Percentiles rank a stretch among this genome's conserved stretches.
These are phyloP conservation scores for Staphylotrichum longicolle DNA, from an alignment of 495 filamentous ascomycete genomes.

Conservation along the genomic window DNA sequence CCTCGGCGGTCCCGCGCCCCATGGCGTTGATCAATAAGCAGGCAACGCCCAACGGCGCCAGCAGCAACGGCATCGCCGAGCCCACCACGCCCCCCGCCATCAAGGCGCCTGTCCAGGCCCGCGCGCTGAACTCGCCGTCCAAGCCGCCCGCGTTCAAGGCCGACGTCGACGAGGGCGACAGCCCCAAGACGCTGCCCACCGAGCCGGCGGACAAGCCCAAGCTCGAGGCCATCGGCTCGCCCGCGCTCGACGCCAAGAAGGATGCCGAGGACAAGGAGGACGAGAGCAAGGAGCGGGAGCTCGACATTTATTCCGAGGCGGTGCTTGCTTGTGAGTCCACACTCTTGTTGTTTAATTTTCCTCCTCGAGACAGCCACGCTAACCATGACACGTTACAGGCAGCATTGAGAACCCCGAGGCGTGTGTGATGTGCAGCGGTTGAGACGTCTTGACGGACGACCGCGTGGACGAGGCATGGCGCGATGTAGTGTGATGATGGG, in stretches of 20 bases:
- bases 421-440: slow-evolving; percentile 90
- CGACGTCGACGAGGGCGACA: slow-evolving; percentile 67
- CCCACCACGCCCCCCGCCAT: slow-evolving; percentile 56
- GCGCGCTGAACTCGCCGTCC: slow-evolving; percentile 44
- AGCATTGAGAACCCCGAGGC: slow-evolving; percentile 90
- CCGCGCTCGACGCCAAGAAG: slow-evolving; percentile 51
- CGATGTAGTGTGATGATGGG: slow-evolving; percentile 18
- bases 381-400: slow-evolving; percentile 38
- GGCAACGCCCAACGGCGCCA: slow-evolving; percentile 28
- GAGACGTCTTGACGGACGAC: slow-evolving; percentile 12
- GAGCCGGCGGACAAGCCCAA: slow-evolving; percentile 60
- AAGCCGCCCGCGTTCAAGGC: slow-evolving; percentile 62
- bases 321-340: slow-evolving; percentile 73
- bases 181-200: slow-evolving; percentile 69
- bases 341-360: neutral
- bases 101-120: slow-evolving; percentile 41
- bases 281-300: slow-evolving; percentile 67
- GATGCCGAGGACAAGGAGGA: slow-evolving; percentile 57
- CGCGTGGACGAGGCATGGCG: slow-evolving; percentile 7
- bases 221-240: slow-evolving; percentile 57
- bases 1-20: slow-evolving; percentile 42
- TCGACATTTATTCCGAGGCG: slow-evolving; percentile 89
- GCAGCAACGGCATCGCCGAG: slow-evolving; percentile 58
- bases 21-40: slow-evolving; percentile 45
- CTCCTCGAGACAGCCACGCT: slow-evolving; percentile 17